Conservation (phyloP, 1,284 basidiomycete genomes). For the Melampsora americana region DNA sequence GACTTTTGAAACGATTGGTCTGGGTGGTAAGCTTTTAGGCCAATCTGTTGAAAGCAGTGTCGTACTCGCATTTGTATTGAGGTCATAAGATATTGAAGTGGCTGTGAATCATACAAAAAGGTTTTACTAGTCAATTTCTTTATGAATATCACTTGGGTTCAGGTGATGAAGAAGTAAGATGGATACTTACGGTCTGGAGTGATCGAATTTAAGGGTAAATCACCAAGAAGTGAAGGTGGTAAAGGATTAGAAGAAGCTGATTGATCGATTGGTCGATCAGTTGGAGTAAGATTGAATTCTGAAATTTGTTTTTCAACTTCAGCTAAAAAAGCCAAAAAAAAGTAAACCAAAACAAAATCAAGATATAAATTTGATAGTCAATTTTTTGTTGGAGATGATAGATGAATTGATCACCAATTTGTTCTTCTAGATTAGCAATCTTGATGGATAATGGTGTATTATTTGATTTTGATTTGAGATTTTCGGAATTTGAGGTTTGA, state of each 20-base stretch:
- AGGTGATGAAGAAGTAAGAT: too few relatives aligned
- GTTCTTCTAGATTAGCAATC: slow-evolving; percentile 15
- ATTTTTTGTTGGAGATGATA: too few relatives aligned
- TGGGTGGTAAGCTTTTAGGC: slow-evolving; percentile 17
- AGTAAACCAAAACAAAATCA: too few relatives aligned
- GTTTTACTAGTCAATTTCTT: too few relatives aligned
- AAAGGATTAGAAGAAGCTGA: background rate
- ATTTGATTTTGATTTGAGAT: background rate
- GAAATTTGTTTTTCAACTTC: slow-evolving; percentile 21
- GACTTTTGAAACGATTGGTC: background rate
- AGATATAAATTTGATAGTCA: too few relatives aligned
- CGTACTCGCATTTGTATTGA: background rate
- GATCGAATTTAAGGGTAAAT: background rate
- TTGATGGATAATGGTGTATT: slow-evolving; percentile 9
- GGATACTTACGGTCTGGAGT: background rate
- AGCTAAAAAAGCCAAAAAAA: slow-evolving; percentile 1
- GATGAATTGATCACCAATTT: slow-evolving; percentile 13
- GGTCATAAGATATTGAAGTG: too few relatives aligned
- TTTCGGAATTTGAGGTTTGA: background rate
- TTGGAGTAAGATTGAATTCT: slow-evolving; percentile 16
- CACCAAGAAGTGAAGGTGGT: background rate
- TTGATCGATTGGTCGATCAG: slow-evolving; percentile 9
- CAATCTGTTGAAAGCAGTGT: slow-evolving; percentile 18
- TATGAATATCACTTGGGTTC: too few relatives aligned
- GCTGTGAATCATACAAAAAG: too few relatives aligned